Conservation (phyloP, 208 protist genomes). For the Wallacemonas collosoma region DNA sequence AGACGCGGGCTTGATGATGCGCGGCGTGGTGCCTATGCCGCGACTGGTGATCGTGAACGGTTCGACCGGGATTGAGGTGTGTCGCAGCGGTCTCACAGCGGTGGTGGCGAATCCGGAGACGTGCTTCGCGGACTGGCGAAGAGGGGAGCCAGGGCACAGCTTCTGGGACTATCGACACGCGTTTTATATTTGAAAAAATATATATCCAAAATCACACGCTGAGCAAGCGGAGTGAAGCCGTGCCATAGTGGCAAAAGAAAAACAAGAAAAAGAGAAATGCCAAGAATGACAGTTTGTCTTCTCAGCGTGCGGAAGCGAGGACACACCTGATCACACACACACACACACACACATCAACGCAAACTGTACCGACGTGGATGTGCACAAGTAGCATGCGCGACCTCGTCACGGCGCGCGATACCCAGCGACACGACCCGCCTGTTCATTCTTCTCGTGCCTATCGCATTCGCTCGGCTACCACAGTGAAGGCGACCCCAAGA, state of each 20-base stretch:
- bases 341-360: too few species aligned
- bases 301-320: too few species aligned
- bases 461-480: too few species aligned
- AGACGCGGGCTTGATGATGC: slow-evolving; percentile 59
- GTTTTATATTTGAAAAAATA: slow-evolving; percentile 31
- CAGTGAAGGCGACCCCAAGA: too few species aligned
- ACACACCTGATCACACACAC: too few species aligned
- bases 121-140: slow-evolving; percentile 66
- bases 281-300: too few species aligned
- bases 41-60: slow-evolving; percentile 71
- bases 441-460: too few species aligned
- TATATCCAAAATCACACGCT: neutral
- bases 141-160: slow-evolving; percentile 36
- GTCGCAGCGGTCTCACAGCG: slow-evolving; percentile 64
- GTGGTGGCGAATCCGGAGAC: slow-evolving; percentile 61
- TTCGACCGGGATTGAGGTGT: slow-evolving; percentile 61
- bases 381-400: too few species aligned
- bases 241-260: neutral
- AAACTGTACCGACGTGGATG: too few species aligned
- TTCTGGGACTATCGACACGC: slow-evolving; percentile 42
- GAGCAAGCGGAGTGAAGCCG: neutral
- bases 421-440: too few species aligned
- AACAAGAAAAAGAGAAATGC: neutral
- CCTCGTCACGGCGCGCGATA: too few species aligned
- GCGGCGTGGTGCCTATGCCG: slow-evolving; percentile 53